These are phyloP conservation scores for Amphichorda felina DNA, from an alignment of 2,329 filamentous ascomycete genomes.

Conservation along the genomic window DNA sequence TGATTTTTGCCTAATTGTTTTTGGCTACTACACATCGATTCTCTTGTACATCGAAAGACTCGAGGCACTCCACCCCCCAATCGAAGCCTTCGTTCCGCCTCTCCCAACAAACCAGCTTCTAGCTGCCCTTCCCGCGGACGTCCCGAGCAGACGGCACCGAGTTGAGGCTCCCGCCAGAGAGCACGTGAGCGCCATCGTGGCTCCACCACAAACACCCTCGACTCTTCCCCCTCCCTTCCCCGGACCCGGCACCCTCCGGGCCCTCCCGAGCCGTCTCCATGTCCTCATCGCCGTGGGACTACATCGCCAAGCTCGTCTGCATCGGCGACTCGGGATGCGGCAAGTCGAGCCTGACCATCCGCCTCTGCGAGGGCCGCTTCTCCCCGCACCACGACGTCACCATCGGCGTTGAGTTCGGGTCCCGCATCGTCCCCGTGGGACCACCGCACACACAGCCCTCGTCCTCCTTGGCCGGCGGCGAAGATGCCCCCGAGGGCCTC, in stretches of 20 bases:
- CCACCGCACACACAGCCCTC: constrained; percentile 53
- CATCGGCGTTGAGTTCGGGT: constrained; percentile 93
- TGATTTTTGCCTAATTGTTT: no score
- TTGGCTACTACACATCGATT: no score
- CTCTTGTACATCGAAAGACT: no score
- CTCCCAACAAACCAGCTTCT: no score
- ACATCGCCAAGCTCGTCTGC: constrained; percentile 97
- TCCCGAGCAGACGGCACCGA: no score
- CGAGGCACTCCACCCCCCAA: no score
- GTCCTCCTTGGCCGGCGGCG: constrained; percentile 9
- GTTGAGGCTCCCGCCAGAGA: no score
- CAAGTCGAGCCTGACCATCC: constrained; percentile 88
- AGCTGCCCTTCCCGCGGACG: no score
- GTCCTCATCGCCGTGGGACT: constrained; percentile 76
- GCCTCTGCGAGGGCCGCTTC: constrained; percentile 93
- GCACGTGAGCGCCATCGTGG: no score
- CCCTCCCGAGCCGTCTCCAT: constrained; percentile 18
- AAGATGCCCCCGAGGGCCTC: constrained; percentile 25
- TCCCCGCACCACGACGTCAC: constrained; percentile 92
- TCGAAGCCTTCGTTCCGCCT: no score
- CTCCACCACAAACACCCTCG: background rate
- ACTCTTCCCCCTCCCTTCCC: background rate
- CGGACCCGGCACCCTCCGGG: background rate
- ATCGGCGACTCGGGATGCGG: constrained; percentile 94
- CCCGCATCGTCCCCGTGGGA: constrained; percentile 81